Conservation (phyloP, 2,329 filamentous ascomycete genomes). For the Alternaria novae-zelandiae region DNA sequence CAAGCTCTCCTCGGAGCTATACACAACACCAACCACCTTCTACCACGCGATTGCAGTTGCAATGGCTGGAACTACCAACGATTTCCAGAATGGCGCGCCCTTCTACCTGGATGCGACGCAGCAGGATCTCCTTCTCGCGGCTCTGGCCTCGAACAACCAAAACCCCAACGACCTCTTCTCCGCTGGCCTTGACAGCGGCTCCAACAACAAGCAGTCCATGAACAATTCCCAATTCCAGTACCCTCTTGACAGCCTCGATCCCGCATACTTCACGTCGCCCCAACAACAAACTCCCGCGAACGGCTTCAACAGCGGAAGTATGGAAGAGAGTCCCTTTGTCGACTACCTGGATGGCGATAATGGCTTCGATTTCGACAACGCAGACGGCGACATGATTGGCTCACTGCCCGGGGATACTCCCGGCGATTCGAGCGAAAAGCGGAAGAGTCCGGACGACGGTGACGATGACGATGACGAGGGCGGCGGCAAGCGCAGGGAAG, state of each 20-base stretch:
- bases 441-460: slow-evolving; percentile 74
- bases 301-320: slow-evolving; percentile 56
- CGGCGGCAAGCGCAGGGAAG: slow-evolving; percentile 78
- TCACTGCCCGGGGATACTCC: slow-evolving; percentile 68
- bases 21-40: background rate
- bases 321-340: slow-evolving; percentile 79
- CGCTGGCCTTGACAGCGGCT: slow-evolving; percentile 20
- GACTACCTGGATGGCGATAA: slow-evolving; percentile 81
- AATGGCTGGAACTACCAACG: slow-evolving; percentile 49
- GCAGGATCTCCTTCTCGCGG: slow-evolving; percentile 56
- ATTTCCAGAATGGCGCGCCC: slow-evolving; percentile 49
- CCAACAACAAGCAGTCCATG: slow-evolving; percentile 18
- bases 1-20: background rate
- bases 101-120: slow-evolving; percentile 56
- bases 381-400: slow-evolving; percentile 74
- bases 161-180: slow-evolving; percentile 39
- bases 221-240: slow-evolving; percentile 40
- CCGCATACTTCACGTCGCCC: slow-evolving; percentile 47
- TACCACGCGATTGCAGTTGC: slow-evolving; percentile 10
- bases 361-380: slow-evolving; percentile 76
- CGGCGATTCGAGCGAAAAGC: slow-evolving; percentile 63
- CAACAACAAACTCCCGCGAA: slow-evolving; percentile 49
- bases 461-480: slow-evolving; percentile 67
- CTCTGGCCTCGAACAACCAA: slow-evolving; percentile 55
- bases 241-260: slow-evolving; percentile 42